Base-by-base conservation (phyloP, 345 rosid species). In the Eucalyptus pauciflora region DNA sequence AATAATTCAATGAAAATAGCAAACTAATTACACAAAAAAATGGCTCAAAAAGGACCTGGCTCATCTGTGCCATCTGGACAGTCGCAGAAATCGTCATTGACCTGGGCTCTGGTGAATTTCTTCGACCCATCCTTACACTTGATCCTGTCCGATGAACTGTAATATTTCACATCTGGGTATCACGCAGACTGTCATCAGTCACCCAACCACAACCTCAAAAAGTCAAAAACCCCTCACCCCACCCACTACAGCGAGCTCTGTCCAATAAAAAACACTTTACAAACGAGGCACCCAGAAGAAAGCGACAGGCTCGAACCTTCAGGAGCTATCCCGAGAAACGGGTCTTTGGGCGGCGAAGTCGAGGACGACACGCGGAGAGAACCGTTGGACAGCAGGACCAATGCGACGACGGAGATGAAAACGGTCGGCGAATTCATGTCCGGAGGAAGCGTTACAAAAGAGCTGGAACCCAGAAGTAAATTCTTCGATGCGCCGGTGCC, bases 51-150 rank as follows among this genome's bases (percentile, higher is more conserved):
- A 62, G 67, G 45, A 98, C 99, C 99, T 87, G 99, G 99, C 89
- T 98, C 99, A 86, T 98, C 99, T 22, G 98, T 95, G 91, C 96
- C 99, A 86, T 97, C 99, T 20, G 93, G 89, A 91, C 99, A 98
- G 88, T 98, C 99, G 86, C 99, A 98, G 92, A 95, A 98, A 89
- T 97, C 98, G 85, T 98, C 99, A 85, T 98, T 98, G 88, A 97
- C 97, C 92, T 95, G 98, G 87, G 95, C 91, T 93, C 43, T 95
- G 13, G 94, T 90, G 93, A 98, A 98, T 51, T 94, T 94, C 90
- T 91, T 94, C 89, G 99, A 95, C 90, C 98, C 99, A 90, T 96
- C 99, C 90, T 91, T 96, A 92, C 99, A 97, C 69, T 96, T 92
- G 24, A 96, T 94, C 45, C 76, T 62, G 87, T 93, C 92, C 11